A percentile compares a stretch with the other conserved stretches of the same genome.
phyloP scores from a whole-genome alignment of 2,329 filamentous ascomycete genomes.

The Neonectria neomacrospora region DNA sequence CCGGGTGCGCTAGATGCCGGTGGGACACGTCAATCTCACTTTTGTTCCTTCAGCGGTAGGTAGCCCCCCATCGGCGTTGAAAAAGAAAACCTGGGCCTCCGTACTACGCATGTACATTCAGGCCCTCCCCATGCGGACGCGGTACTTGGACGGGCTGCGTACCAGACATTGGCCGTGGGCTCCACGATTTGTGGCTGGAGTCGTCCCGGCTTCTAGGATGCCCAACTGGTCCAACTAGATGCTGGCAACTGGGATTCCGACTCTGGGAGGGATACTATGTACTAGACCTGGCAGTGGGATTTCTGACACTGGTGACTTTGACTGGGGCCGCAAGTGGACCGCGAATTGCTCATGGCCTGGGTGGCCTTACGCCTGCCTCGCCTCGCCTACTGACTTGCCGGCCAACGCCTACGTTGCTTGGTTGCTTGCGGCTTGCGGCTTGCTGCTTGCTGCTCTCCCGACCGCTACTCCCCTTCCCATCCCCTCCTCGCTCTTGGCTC shows the following conservation, averaged over 20 bases:
- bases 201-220: conserved; percentile 20
- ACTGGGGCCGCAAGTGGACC: conserved; percentile 19
- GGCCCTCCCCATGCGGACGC: not conserved
- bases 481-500: not conserved
- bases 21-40: conserved; percentile 42
- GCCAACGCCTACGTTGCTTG: not conserved
- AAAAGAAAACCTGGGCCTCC: conserved; percentile 16
- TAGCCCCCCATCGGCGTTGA: conserved; percentile 2
- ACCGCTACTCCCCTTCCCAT: not conserved
- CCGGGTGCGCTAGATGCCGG: conserved; percentile 31
- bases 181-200: conserved; percentile 24
- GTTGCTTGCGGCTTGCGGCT: not conserved
- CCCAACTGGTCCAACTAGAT: conserved; percentile 5
- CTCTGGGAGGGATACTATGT: no score
- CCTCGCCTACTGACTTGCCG: not conserved
- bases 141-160: not conserved
- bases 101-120: conserved; percentile 3
- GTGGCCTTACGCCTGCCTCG: not conserved
- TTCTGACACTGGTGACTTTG: not conserved
- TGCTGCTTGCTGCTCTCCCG: not conserved
- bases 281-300: no score
- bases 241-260: no score
- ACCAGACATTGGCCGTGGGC: not conserved
- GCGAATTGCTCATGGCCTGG: conserved; percentile 29
- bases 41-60: conserved; percentile 17